phyloP scores from a whole-genome alignment of 345 rosid genomes.

The Populus nigra region DNA sequence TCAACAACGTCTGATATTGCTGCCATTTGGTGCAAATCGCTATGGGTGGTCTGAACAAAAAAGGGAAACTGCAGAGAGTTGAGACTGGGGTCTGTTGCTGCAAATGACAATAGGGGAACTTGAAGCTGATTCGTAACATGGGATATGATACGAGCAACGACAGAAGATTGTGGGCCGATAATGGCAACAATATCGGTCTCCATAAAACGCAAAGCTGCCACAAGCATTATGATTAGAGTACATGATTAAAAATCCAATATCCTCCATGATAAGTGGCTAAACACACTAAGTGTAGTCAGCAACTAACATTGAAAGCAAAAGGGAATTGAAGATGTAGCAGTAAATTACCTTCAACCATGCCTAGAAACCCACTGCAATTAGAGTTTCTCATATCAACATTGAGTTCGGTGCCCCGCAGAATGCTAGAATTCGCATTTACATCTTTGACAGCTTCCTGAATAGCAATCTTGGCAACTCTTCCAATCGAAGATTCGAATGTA shows the following conservation, averaged over 20 bases:
- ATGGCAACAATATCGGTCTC: slow-evolving; percentile 71
- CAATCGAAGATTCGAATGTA: slow-evolving; percentile 59
- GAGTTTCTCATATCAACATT: slow-evolving; percentile 46
- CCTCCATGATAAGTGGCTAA: slow-evolving; percentile 6
- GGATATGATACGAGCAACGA: slow-evolving; percentile 67
- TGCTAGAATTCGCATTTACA: slow-evolving; percentile 62
- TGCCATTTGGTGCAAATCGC: slow-evolving; percentile 78
- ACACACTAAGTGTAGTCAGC: neutral
- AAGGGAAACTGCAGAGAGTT: slow-evolving; percentile 80
- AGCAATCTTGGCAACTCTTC: slow-evolving; percentile 82
- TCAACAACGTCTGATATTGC: slow-evolving; percentile 75
- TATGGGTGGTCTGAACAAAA: slow-evolving; percentile 72
- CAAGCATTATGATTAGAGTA: slow-evolving; percentile 16
- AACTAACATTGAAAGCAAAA: slow-evolving; percentile 6
- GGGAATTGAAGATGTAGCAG: neutral
- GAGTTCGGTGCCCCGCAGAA: slow-evolving; percentile 61
- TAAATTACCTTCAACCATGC: slow-evolving; percentile 79
- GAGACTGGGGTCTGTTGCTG: slow-evolving; percentile 88
- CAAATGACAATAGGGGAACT: slow-evolving; percentile 78
- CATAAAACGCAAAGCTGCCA: slow-evolving; percentile 78
- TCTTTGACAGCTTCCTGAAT: slow-evolving; percentile 85
- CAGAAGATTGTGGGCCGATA: slow-evolving; percentile 88
- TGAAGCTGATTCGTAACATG: slow-evolving; percentile 74
- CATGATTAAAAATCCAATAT: neutral
- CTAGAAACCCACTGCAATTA: slow-evolving; percentile 82